A percentile compares a stretch with the other conserved stretches of the same genome.
Evolutionary conservation across 1,139 yeast species (phyloP).

Genomic region (Yamadazyma sp.): DNA sequence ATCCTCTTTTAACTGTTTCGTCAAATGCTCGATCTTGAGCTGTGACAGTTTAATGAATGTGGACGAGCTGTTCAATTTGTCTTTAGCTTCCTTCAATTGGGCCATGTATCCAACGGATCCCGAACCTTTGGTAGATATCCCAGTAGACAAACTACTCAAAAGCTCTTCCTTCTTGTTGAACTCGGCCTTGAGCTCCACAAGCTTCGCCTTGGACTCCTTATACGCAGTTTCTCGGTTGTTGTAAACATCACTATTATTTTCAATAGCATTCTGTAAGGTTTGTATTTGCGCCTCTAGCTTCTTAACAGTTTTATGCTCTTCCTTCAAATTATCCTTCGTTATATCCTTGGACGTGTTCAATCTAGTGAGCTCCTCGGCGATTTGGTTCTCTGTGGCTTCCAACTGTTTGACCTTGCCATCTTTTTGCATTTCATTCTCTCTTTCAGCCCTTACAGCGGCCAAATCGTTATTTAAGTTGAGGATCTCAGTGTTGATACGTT

Average conservation of each 20-base stretch:
- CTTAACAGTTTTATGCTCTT: slow-evolving; percentile 35
- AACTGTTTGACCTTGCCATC: slow-evolving; percentile 64
- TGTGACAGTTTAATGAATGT: slow-evolving; percentile 61
- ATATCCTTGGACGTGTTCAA: slow-evolving; percentile 63
- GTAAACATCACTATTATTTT: slow-evolving; percentile 28
- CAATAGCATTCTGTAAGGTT: slow-evolving; percentile 25
- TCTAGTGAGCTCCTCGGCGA: slow-evolving; percentile 69
- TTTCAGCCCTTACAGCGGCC: slow-evolving; percentile 50
- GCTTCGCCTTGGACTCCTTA: slow-evolving; percentile 40
- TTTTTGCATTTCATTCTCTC: slow-evolving; percentile 60
- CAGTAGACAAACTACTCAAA: slow-evolving; percentile 81
- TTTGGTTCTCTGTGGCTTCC: slow-evolving; percentile 57
- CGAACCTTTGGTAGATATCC: slow-evolving; percentile 80
- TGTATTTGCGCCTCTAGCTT: slow-evolving; percentile 17
- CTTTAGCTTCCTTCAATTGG: slow-evolving; percentile 69
- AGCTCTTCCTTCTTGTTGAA: slow-evolving; percentile 72
- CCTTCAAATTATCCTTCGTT: slow-evolving; percentile 51
- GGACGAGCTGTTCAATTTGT: slow-evolving; percentile 52
- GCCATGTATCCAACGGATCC: slow-evolving; percentile 77
- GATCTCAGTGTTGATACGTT: slow-evolving; percentile 55
- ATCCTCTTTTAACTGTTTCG: slow-evolving; percentile 52
- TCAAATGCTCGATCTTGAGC: slow-evolving; percentile 58
- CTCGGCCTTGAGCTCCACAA: slow-evolving; percentile 48
- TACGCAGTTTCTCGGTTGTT: slow-evolving; percentile 36
- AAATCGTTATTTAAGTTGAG: slow-evolving; percentile 62